Evolutionary conservation across 78 protist genomes (phyloP).

Genomic region (Dictyostelium intermedium): DNA sequence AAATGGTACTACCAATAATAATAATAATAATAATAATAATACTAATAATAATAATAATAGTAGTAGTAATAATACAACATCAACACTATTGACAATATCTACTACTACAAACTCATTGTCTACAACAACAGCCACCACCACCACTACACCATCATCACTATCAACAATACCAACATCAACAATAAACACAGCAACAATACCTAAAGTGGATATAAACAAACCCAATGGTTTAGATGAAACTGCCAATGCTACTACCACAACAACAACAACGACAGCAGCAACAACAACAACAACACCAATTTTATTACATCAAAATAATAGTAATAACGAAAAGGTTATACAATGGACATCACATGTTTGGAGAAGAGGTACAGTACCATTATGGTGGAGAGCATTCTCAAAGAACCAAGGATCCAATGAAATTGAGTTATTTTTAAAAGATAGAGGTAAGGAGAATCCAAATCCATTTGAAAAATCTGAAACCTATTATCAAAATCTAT

Average conservation of each 20-base stretch:
- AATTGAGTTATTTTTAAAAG: conserved; percentile 26
- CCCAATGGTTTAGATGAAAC: neutral
- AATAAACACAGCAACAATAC: neutral
- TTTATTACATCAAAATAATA: neutral
- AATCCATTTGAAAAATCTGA: conserved; percentile 63
- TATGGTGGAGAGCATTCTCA: conserved; percentile 65
- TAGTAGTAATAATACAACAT: neutral
- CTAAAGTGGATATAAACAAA: neutral
- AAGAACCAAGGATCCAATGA: conserved; percentile 50
- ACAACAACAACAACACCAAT: neutral
- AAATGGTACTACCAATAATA: neutral
- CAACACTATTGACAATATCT: neutral
- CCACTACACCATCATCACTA: neutral
- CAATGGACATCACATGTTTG: conserved; percentile 59
- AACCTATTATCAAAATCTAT: conserved; percentile 8
- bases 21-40: neutral
- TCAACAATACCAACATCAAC: neutral
- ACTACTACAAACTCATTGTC: neutral
- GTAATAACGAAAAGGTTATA: neutral
- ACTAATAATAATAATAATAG: too few species aligned
- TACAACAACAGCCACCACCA: neutral
- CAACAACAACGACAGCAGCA: too few species aligned
- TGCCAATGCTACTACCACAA: too few species aligned
- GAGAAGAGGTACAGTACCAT: conserved; percentile 70
- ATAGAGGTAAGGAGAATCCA: conserved; percentile 50